Evolutionary conservation across 352 stramenopile genomes (phyloP), one percentile per base, ranked within the genome.

Genomic region (Globisporangium nagaii): DNA sequence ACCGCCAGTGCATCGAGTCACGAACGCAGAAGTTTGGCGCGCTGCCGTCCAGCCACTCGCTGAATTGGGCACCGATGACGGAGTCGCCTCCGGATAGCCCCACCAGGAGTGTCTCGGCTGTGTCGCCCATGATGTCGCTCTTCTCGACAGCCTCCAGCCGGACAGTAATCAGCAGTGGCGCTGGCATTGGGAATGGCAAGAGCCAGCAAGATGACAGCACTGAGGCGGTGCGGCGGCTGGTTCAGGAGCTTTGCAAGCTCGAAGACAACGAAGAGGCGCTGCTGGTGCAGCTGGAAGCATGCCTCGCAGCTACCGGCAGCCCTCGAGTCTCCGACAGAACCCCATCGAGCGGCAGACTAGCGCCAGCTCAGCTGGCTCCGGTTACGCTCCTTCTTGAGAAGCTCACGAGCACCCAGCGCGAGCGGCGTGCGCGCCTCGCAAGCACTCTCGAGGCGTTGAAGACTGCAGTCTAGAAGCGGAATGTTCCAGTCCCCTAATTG

Each of bases 241-340:
- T 53, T 7, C 36, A 53, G 13, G 45, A 62, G 31, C 24, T 57
- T 12, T 28, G 19, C 27, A 49, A 46, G 17, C 46, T 62, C 1
- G 24, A 62, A 10, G 43, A 54, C n/a, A 32, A 61, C 31, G 40
- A 53, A 30, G 43, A 45, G 9, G 13, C 53, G 12, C 25, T 60
- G 43, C 25, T 60, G 1, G 3, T 0, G 3, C 53, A 48, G 9
- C 25, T 60, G 34, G 34, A 37, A 37, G 12, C 20, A 19, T 2
- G 4, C 11, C 31, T 30, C 25, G 42, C 22, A 12, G 15, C n/a
- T 37, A 48, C 22, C 41, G 32, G 41, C 41, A 47, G 20, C 12
- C 31, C 12, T 19, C 10, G 7, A 20, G 17, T n/a, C 30, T 41
- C 13, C 19, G 5, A 28, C 40, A 46, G 22, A n/a, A n/a, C n/a